Base-by-base conservation (phyloP, 2,329 filamentous ascomycete species). In the Ilyonectria sp. region DNA sequence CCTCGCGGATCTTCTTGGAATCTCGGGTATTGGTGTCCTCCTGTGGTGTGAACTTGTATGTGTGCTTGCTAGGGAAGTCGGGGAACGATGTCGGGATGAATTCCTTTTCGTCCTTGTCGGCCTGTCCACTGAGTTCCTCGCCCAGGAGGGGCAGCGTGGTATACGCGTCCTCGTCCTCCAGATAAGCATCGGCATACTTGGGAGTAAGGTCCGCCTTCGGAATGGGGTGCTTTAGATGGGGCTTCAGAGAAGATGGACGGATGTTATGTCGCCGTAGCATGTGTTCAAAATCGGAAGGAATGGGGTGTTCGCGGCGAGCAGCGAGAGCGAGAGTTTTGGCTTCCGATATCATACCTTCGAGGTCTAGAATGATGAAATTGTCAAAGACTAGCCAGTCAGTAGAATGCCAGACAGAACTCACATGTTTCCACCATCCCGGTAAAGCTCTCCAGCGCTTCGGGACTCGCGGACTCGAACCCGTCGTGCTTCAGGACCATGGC, bases 11-110 rank as follows among this genome's bases (percentile, higher is more conserved):
- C 76, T 87, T 88, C 72, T 89, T 85, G 0, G 87, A 84, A 65
- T 90, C 86, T 8, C 83, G 81, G 17, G 79, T 77, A 19, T 79
- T 82, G 46, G 80, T 81, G 67, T 86, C 82, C 19, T 86, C 82
- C 37, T 85, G 84, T 2, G 86, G 86, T 0, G 89, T 91, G 73
- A 86, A 88, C 44, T 85, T 86, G 78, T 91, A 92, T 4, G 89
- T 91, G 73, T 91, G 89, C 52, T 87, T 87, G 76, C 89, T 90
- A 0, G 90, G 90, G 66, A 91, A 91, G 10, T 86, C 83, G 0
- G 90, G 90, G 58, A 92, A 90, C 0, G 84, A 83, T 40, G 80
- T 79, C 0, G 90, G 90, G 11, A 92, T 90, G 77, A 89, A 90
- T 26, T 77, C 63, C 72, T 86, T 87, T 13, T 82, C 77, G 9